Evolutionary conservation across 2,329 filamentous ascomycete species (phyloP).

Genomic region (Aspergillus ibericus): DNA sequence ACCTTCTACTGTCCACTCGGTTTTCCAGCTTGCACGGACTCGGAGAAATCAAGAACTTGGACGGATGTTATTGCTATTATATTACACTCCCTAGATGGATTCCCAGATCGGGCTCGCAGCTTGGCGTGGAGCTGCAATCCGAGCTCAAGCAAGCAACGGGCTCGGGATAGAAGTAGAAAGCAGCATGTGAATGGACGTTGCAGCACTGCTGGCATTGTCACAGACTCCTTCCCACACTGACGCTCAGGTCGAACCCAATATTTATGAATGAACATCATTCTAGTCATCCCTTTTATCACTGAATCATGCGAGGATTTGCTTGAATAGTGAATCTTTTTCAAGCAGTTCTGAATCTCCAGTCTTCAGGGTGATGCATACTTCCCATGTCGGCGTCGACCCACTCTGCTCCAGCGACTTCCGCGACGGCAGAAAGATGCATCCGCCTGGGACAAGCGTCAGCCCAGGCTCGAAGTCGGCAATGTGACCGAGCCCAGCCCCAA

Average conservation of each 20-base stretch:
- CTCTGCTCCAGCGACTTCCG: background rate
- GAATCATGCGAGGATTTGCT: background rate
- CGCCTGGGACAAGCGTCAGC: background rate
- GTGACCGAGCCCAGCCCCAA: background rate
- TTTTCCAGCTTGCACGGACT: too few relatives aligned
- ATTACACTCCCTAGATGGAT: background rate
- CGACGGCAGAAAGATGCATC: background rate
- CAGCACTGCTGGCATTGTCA: slow-evolving; percentile 1
- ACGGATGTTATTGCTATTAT: background rate
- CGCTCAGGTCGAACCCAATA: too few relatives aligned
- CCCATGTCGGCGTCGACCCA: background rate
- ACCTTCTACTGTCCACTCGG: too few relatives aligned
- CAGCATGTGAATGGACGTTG: background rate
- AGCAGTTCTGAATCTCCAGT: background rate
- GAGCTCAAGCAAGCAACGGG: background rate
- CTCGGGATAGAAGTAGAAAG: background rate
- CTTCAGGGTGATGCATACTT: background rate
- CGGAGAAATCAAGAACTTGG: too few relatives aligned
- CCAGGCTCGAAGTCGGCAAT: background rate
- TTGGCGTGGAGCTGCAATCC: too few relatives aligned
- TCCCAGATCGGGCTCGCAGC: too few relatives aligned
- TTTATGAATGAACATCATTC: too few relatives aligned
- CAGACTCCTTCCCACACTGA: too few relatives aligned
- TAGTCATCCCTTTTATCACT: background rate
- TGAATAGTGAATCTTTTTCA: background rate